phyloP scores from a whole-genome alignment of 2,329 filamentous ascomycete species.

The Gnomoniopsis sp. region DNA sequence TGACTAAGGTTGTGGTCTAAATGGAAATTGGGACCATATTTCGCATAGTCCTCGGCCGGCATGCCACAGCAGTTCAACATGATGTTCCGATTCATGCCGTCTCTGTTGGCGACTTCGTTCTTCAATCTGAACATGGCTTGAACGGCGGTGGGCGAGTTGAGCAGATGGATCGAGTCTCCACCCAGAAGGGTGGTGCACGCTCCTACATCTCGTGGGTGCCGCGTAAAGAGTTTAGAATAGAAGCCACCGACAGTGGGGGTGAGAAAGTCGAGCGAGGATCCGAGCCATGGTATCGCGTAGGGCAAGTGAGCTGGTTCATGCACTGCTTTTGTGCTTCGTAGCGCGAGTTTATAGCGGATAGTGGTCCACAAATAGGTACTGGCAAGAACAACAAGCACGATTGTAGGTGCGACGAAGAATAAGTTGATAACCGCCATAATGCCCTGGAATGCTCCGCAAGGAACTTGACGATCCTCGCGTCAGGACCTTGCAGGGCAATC shows the following conservation, averaged over 20 bases:
- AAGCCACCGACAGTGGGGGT: not conserved
- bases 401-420: not conserved
- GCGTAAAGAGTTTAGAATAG: not conserved
- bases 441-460: not conserved
- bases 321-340: not conserved
- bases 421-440: not conserved
- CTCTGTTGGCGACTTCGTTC: not conserved
- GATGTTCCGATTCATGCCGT: not conserved
- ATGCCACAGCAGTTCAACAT: not conserved
- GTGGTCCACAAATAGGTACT: not conserved
- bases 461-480: too few relatives aligned
- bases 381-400: not conserved
- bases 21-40: not conserved
- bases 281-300: not conserved
- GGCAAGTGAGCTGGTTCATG: not conserved
- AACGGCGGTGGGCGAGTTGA: not conserved
- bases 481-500: too few relatives aligned
- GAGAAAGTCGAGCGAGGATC: not conserved
- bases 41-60: not conserved
- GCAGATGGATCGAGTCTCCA: not conserved
- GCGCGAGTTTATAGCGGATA: not conserved
- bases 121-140: not conserved
- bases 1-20: not conserved
- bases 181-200: not conserved
- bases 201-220: not conserved